Evolutionary conservation across 495 filamentous ascomycete species (phyloP).

Genomic region (Penicilliopsis zonata): DNA sequence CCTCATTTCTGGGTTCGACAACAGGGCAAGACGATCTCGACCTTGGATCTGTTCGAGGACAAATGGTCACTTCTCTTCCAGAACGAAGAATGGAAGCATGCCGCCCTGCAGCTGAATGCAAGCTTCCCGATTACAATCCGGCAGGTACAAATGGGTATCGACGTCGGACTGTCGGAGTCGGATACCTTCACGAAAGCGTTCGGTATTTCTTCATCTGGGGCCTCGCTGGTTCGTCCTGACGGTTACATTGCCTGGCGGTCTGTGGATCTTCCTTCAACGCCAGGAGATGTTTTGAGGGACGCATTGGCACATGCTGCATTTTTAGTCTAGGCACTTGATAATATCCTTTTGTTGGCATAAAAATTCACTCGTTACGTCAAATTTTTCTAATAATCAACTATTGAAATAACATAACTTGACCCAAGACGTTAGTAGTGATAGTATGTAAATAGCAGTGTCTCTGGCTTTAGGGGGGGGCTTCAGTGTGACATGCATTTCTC

Average conservation of each 20-base stretch:
- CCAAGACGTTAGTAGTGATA: too few relatives aligned
- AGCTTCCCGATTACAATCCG: conserved; percentile 1
- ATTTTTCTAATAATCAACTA: too few relatives aligned
- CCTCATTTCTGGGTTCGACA: conserved; percentile 12
- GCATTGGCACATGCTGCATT: too few relatives aligned
- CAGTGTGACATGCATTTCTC: too few relatives aligned
- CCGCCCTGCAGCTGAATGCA: neutral
- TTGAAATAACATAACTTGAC: too few relatives aligned
- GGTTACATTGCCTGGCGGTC: conserved; percentile 19
- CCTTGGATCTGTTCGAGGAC: conserved; percentile 8
- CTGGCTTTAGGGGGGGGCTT: too few relatives aligned
- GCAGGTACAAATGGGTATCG: conserved; percentile 6
- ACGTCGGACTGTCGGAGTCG: conserved; percentile 2
- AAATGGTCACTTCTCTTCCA: conserved; percentile 10
- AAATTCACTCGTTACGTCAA: too few relatives aligned
- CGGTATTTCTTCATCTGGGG: conserved; percentile 10
- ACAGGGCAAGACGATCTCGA: conserved; percentile 7
- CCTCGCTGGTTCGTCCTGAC: conserved; percentile 15
- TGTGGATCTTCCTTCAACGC: neutral
- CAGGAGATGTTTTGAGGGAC: conserved; percentile 4
- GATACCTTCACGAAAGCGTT: conserved; percentile 6
- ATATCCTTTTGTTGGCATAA: too few relatives aligned
- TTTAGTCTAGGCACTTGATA: too few relatives aligned
- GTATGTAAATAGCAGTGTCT: too few relatives aligned
- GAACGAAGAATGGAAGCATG: conserved; percentile 5